Percentiles rank a stretch among this genome's conserved stretches.
Conservation (phyloP, 805 yeast genomes). For the Saitoella complicata region DNA sequence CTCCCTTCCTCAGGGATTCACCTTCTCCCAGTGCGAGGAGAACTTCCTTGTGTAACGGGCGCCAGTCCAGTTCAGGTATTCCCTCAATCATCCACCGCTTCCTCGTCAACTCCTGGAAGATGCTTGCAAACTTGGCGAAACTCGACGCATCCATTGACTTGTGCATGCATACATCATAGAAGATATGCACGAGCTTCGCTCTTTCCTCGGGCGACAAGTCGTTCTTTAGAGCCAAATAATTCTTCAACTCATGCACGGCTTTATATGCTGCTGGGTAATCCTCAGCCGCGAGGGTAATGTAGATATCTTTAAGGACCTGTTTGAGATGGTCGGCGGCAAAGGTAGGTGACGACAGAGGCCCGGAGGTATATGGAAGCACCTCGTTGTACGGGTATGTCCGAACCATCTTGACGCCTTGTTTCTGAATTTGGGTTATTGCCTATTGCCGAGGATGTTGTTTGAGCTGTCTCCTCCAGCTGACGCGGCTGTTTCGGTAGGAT, state of each 20-base stretch:
- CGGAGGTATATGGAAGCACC: constrained; percentile 60
- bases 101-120: constrained; percentile 42
- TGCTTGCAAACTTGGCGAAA: constrained; percentile 41
- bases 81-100: constrained; percentile 27
- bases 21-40: constrained; percentile 8
- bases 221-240: constrained; percentile 63
- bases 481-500: no score
- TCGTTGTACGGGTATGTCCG: constrained; percentile 27
- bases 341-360: constrained; percentile 39
- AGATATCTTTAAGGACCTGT: constrained; percentile 65
- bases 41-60: constrained; percentile 23
- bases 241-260: constrained; percentile 75
- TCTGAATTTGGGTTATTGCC: no score
- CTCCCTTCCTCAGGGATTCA: neutral
- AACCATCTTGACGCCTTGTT: no score
- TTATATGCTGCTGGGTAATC: constrained; percentile 61
- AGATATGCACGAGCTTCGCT: constrained; percentile 47
- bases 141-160: constrained; percentile 50
- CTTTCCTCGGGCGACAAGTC: constrained; percentile 57
- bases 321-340: constrained; percentile 46
- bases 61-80: constrained; percentile 38
- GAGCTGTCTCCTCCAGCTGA: no score
- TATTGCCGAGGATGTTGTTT: no score
- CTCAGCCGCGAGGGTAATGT: constrained; percentile 56
- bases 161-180: constrained; percentile 51